These are phyloP conservation scores for Penicillium hesseltinei DNA, from an alignment of 2,329 filamentous ascomycete species.

Conservation along the genomic window DNA sequence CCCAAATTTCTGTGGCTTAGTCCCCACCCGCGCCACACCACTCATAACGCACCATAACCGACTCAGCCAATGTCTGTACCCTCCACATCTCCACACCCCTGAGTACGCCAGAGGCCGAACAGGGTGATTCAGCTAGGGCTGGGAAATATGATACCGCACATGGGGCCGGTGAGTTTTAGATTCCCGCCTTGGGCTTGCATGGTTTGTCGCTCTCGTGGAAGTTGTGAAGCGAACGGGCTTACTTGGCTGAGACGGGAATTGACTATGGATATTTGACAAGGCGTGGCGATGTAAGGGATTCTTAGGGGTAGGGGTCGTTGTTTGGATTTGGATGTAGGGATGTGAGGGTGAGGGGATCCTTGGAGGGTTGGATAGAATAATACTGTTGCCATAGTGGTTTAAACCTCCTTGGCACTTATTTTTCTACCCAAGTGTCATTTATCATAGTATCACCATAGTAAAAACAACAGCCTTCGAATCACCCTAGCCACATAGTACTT, in stretches of 20 bases:
- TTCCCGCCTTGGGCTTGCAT: background rate
- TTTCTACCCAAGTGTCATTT: too few species aligned
- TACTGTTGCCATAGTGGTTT: too few species aligned
- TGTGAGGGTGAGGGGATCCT: background rate
- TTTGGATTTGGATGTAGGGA: background rate
- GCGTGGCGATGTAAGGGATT: constrained; percentile 1
- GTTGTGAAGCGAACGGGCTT: constrained; percentile 10
- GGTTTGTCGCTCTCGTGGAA: background rate
- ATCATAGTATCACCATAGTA: too few species aligned
- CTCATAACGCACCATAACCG: constrained; percentile 4
- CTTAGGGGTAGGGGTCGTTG: background rate
- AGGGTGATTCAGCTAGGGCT: background rate
- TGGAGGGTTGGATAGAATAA: background rate
- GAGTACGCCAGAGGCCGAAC: background rate
- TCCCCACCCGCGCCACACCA: constrained; percentile 9
- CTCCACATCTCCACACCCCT: background rate
- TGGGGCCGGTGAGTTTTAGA: background rate
- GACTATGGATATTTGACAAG: background rate
- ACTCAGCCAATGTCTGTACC: background rate
- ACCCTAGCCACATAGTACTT: too few species aligned
- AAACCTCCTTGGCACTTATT: too few species aligned
- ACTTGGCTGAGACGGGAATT: constrained; percentile 2
- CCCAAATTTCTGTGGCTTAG: background rate
- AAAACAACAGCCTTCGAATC: too few species aligned
- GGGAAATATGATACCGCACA: constrained; percentile 5